Evolutionary conservation across 768 basidiomycete species (phyloP).

Genomic region (Serpula lacrymans): DNA sequence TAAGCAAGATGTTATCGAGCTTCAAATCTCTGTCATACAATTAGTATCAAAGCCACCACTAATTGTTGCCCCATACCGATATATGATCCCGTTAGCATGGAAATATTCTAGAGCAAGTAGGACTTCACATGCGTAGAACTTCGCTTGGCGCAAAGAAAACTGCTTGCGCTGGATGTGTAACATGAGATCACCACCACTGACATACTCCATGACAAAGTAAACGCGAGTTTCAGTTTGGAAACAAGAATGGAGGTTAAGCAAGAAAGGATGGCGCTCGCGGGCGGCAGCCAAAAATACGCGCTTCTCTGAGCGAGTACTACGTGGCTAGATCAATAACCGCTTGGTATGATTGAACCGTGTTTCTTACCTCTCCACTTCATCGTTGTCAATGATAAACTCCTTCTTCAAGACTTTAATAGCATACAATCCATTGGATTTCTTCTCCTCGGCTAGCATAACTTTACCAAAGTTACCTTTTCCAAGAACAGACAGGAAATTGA

Average conservation of each 20-base stretch:
- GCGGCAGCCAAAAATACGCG: slow-evolving; percentile 98
- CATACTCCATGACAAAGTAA: slow-evolving; percentile 99
- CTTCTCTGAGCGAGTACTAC: slow-evolving; percentile 96
- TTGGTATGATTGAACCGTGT: neutral
- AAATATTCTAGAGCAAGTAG: slow-evolving; percentile 96
- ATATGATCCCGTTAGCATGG: slow-evolving; percentile 98
- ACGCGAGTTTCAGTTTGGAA: slow-evolving; percentile 99
- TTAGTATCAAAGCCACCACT: neutral
- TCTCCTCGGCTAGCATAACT: slow-evolving; percentile 99
- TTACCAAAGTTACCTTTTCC: slow-evolving; percentile 99
- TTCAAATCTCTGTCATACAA: slow-evolving; percentile 75
- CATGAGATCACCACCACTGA: slow-evolving; percentile 99
- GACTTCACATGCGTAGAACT: slow-evolving; percentile 98
- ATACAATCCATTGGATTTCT: slow-evolving; percentile 80
- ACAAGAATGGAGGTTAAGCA: slow-evolving; percentile 95
- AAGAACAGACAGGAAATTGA: slow-evolving; percentile 97
- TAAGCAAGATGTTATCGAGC: slow-evolving; percentile 95
- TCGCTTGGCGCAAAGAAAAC: slow-evolving; percentile 97
- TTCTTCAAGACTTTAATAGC: slow-evolving; percentile 99
- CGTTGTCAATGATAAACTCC: slow-evolving; percentile 99
- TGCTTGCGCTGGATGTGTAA: slow-evolving; percentile 98
- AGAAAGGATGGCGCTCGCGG: slow-evolving; percentile 93
- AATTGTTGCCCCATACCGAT: slow-evolving; percentile 54
- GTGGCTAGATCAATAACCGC: slow-evolving; percentile 7
- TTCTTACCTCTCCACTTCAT: slow-evolving; percentile 94